Evolutionary conservation across 345 rosid species (phyloP), one percentile per base, ranked within the genome.

Genomic region (Toxicodendron radicans): DNA sequence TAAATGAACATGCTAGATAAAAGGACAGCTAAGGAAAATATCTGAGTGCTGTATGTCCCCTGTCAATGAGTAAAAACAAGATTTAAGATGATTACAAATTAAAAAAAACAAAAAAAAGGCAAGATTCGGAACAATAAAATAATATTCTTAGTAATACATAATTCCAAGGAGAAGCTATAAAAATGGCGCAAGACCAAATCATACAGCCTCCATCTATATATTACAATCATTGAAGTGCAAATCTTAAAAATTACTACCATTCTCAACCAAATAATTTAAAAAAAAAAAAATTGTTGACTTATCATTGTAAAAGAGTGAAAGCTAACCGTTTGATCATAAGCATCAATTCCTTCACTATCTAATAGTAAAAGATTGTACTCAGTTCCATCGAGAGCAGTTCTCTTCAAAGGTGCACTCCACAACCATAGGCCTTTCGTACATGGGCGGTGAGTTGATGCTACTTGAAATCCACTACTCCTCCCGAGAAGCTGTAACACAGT

Each of bases 21-120:
- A 53, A 96, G 91, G 76, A 96, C 95, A 38, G 98, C 99, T 77
- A 96, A 83, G 9, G 98, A 93, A 84, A 96, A 93, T 86, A 96
- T 96, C 83, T 96, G 99, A 59, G 97, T 93, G 88, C 97, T 96
- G 79, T 93, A 96, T 27, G 99, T 96, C 78, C 97, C 99, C 97
- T 96, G 91, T 53, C 73, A 80, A 33, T 62, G 10, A 70, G 54
- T 20, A 75, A 71, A 64, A 17, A 45, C 10, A n/a, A 14, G 56
- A 62, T 69, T 46, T 38, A 76, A 38, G 24, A 38, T 7, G 27
- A 66, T 46, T 9, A 38, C 9, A 38, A 38, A 38, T 38, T 38
- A 3, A 11, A 12, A 72, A 18, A 51, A 41, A 46, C 20, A 46
- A 24, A 70, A 27, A 27, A 49, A 35, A 63, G 4, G 18, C 10